Evolutionary conservation across 108 stramenopile species (phyloP), one percentile per base, ranked within the genome.

Genomic region (Parmales sp.): DNA sequence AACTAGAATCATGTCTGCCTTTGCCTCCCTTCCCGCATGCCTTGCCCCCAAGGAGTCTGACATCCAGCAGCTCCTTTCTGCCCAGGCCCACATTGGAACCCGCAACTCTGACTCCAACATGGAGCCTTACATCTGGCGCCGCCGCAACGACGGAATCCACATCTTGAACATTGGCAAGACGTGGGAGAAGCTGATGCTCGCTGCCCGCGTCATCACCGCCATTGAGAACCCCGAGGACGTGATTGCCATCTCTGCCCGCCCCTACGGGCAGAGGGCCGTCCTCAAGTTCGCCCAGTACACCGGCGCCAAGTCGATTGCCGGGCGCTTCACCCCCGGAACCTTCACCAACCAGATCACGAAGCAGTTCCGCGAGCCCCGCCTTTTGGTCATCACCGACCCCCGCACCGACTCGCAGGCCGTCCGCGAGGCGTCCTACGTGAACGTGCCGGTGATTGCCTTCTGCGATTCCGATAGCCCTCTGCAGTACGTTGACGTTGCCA

Each of bases 321-420:
- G 97, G 68, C 92, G 98, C 44, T 99, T 96, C 93, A 99, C 98
- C 44, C 97, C 98, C 38, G 98, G 98, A 66, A 98, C 97, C 49
- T 99, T 99, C 75, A 99, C 98, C 37, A 99, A 99, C 82, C 98
- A 99, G 84, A 98, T 98, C 87, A 99, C 98, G 77, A 98, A 97
- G 89, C 95, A 98, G 73, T 99, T 97, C 92, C 80, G 86, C 46
- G 98, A 99, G 83, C 98, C 98, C 48, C 97, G 98, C 73, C 86
- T 99, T 39, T 80, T 99, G 70, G 83, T 99, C 76, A 89, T 98
- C 60, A 99, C 98, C 41, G 98, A 99, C 82, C 98, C 98, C 45
- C 86, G 97, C 66, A 92, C 94, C 6, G 98, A 99, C 82, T 80
- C 87, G 54, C 96, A 98, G 78, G 79, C 95, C 51, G 96, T 99